Evolutionary conservation across 2,329 filamentous ascomycete species (phyloP).

Genomic region (Fusarium brevicatenulatum): DNA sequence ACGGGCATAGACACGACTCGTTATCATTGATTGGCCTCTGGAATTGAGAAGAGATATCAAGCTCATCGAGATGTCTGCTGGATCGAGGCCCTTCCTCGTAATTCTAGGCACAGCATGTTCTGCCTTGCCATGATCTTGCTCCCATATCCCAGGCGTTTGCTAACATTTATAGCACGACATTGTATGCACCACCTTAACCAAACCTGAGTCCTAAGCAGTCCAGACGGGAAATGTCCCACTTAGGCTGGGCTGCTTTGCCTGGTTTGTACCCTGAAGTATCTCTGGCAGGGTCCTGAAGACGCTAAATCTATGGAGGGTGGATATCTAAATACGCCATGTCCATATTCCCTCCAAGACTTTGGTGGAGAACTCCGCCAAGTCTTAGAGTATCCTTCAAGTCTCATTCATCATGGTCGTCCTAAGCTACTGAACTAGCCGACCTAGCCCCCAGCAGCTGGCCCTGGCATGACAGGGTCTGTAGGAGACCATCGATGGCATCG

Average conservation of each 20-base stretch:
- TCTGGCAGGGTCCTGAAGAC: conserved; percentile 33
- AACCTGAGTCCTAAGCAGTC: conserved; percentile 27
- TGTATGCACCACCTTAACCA: conserved; percentile 23
- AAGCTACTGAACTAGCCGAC: conserved; percentile 22
- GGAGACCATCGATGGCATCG: conserved; percentile 29
- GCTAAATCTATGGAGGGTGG: conserved; percentile 42
- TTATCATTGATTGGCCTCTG: conserved; percentile 1
- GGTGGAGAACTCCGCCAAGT: conserved; percentile 40
- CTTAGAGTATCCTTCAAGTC: conserved; percentile 30
- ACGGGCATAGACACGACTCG: conserved; percentile 13
- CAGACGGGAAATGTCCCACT: conserved; percentile 36
- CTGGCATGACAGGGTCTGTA: conserved; percentile 29
- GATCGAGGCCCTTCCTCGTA: conserved; percentile 4
- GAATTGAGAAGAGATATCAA: background rate
- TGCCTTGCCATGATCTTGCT: conserved; percentile 11
- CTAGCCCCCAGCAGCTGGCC: conserved; percentile 26
- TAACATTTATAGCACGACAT: conserved; percentile 34
- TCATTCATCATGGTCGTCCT: conserved; percentile 33
- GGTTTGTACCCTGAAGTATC: conserved; percentile 41
- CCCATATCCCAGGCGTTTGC: conserved; percentile 17
- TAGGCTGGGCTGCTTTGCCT: conserved; percentile 11
- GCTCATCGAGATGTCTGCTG: conserved; percentile 4
- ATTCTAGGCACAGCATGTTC: background rate
- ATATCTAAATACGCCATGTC: conserved; percentile 16
- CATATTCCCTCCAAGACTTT: conserved; percentile 31